Evolutionary conservation across 2,329 filamentous ascomycete species (phyloP).

Genomic region (Colletotrichum paranaense): DNA sequence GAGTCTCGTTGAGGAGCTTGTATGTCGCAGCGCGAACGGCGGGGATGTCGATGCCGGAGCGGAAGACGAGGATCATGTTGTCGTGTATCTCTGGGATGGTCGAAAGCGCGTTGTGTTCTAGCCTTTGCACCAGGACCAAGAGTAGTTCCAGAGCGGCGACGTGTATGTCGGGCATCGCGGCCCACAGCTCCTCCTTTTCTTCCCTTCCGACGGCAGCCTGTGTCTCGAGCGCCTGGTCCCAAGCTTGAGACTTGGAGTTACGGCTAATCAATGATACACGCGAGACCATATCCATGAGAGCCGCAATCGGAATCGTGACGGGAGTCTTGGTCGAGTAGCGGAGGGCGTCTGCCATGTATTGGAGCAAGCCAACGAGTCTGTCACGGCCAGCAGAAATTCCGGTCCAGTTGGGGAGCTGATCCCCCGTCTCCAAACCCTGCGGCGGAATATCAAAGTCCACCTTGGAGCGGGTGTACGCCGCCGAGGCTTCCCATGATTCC

Average conservation of each 20-base stretch:
- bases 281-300: constrained; percentile 75
- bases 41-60: constrained; percentile 62
- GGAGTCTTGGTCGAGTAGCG: constrained; percentile 71
- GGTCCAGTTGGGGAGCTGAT: constrained; percentile 75
- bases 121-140: constrained; percentile 64
- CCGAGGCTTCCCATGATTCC: constrained; percentile 83
- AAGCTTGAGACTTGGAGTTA: constrained; percentile 59
- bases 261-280: constrained; percentile 76
- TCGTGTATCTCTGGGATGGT: constrained; percentile 75
- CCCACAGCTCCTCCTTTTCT: constrained; percentile 84
- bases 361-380: constrained; percentile 74
- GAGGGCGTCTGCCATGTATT: constrained; percentile 73
- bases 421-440: constrained; percentile 57
- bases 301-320: constrained; percentile 75
- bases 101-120: constrained; percentile 68
- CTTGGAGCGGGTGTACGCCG: constrained; percentile 57
- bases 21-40: constrained; percentile 73
- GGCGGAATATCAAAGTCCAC: constrained; percentile 57
- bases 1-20: constrained; percentile 63
- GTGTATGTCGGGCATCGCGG: constrained; percentile 79
- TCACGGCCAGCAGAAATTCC: constrained; percentile 81
- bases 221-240: constrained; percentile 66
- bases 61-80: constrained; percentile 78
- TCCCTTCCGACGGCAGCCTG: constrained; percentile 81
- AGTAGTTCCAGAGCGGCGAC: constrained; percentile 75